Conservation (phyloP, 2,329 filamentous ascomycete genomes). For the Chaetothyriales sp. region DNA sequence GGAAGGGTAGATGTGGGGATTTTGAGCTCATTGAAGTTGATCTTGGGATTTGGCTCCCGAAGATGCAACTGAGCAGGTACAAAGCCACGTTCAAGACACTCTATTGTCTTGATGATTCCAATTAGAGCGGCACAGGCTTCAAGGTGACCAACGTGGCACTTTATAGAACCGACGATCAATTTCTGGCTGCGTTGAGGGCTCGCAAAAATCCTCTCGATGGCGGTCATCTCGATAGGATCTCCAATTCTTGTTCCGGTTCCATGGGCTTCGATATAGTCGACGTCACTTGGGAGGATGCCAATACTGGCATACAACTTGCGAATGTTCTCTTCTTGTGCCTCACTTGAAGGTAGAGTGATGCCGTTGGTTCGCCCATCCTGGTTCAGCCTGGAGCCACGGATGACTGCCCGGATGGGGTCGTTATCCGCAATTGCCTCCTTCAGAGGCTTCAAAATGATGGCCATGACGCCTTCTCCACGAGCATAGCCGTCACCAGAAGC, state of each 20-base stretch:
- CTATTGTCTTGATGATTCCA: too few species aligned
- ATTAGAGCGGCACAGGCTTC: too few species aligned
- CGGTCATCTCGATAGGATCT: constrained; percentile 7
- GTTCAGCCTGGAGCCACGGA: constrained; percentile 24
- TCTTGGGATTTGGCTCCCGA: too few species aligned
- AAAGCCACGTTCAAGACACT: too few species aligned
- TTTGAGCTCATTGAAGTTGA: too few species aligned
- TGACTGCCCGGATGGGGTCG: constrained; percentile 24
- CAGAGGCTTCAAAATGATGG: constrained; percentile 23
- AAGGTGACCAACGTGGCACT: too few species aligned
- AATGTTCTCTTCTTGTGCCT: constrained; percentile 22
- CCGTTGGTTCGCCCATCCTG: constrained; percentile 13
- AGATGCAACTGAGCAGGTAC: too few species aligned
- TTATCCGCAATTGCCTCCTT: constrained; percentile 21
- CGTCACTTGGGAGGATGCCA: constrained; percentile 25
- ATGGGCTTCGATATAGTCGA: constrained; percentile 21
- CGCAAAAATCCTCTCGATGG: constrained; percentile 3
- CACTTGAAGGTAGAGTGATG: constrained; percentile 3
- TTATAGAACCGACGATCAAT: too few species aligned
- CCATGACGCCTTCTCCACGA: constrained; percentile 24
- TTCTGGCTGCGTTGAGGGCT: too few species aligned
- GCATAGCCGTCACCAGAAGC: constrained; percentile 21
- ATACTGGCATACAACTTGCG: constrained; percentile 24
- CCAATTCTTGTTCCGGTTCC: constrained; percentile 27
- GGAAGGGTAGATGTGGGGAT: too few species aligned